Evolutionary conservation across 257 asterid genomes (phyloP).

Genomic region (Solanum bulbocastanum): DNA sequence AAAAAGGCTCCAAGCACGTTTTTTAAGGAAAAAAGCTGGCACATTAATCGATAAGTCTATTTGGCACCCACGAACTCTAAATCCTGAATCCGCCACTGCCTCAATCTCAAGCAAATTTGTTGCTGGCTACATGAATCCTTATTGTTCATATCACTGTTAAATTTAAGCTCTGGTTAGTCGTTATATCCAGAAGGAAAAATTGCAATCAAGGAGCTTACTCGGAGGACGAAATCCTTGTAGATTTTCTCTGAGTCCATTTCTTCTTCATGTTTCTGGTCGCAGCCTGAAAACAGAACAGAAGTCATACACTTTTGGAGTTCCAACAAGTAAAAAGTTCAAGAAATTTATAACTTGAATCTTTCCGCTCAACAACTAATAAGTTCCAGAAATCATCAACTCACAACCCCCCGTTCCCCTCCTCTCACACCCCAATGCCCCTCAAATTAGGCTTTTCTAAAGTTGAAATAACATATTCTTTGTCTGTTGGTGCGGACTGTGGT

Average conservation of each 20-base stretch:
- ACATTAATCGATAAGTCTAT: too few relatives aligned
- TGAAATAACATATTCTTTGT: too few relatives aligned
- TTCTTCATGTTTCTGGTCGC: slow-evolving; percentile 85
- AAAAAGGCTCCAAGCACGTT: too few relatives aligned
- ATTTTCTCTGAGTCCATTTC: slow-evolving; percentile 87
- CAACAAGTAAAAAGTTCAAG: background rate
- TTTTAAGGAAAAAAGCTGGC: too few relatives aligned
- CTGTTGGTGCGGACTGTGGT: too few relatives aligned
- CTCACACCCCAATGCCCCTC: too few relatives aligned
- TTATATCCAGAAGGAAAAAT: background rate
- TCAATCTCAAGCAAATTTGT: background rate
- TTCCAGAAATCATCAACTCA: background rate
- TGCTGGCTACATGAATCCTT: background rate
- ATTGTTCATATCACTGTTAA: background rate
- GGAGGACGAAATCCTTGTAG: slow-evolving; percentile 71
- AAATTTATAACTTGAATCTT: background rate
- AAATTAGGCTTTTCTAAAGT: too few relatives aligned
- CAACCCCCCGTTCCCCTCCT: background rate
- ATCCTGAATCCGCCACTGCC: too few relatives aligned
- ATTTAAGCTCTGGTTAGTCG: background rate
- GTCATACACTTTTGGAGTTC: background rate
- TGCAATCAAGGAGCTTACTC: slow-evolving; percentile 41
- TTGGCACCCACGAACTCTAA: too few relatives aligned
- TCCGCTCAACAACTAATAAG: background rate
- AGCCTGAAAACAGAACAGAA: slow-evolving; percentile 41